Conservation (phyloP, 805 yeast species). For the Starmerella potacharoeniae region DNA sequence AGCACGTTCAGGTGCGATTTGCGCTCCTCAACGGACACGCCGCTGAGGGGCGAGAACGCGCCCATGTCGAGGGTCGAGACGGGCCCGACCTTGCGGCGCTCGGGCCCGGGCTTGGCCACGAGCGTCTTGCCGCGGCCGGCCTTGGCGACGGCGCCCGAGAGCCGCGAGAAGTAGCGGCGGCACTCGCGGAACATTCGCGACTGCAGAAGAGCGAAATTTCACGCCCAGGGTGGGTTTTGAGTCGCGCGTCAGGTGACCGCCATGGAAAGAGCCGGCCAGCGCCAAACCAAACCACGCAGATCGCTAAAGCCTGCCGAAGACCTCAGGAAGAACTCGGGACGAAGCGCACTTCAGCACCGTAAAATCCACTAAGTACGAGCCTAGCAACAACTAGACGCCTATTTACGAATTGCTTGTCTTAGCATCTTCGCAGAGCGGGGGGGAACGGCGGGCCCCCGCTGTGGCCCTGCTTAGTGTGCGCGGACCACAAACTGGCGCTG, state of each 20-base stretch:
- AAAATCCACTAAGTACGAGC: too few species aligned
- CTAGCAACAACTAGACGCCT: too few species aligned
- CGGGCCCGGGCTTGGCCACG: background rate
- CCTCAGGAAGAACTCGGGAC: too few species aligned
- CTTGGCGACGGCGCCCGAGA: slow-evolving; percentile 11
- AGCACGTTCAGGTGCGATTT: slow-evolving; percentile 30
- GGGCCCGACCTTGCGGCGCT: slow-evolving; percentile 11
- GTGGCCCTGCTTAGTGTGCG: too few species aligned
- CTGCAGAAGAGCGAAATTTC: background rate
- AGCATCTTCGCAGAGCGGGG: too few species aligned
- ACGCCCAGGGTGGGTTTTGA: background rate
- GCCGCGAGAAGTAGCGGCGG: slow-evolving; percentile 1
- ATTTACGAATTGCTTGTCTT: too few species aligned
- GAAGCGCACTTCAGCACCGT: too few species aligned
- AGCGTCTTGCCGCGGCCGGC: slow-evolving; percentile 18
- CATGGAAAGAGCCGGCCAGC: background rate
- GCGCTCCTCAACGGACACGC: slow-evolving; percentile 24
- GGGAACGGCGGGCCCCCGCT: too few species aligned
- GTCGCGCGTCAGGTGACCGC: background rate
- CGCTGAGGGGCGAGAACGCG: slow-evolving; percentile 24
- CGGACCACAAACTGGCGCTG: background rate
- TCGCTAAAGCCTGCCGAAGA: too few species aligned
- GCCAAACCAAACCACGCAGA: too few species aligned
- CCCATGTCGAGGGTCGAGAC: slow-evolving; percentile 27
- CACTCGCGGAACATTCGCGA: background rate